Conservation (phyloP, 306 rosid genomes). For the Sechiopsis laciniata region DNA sequence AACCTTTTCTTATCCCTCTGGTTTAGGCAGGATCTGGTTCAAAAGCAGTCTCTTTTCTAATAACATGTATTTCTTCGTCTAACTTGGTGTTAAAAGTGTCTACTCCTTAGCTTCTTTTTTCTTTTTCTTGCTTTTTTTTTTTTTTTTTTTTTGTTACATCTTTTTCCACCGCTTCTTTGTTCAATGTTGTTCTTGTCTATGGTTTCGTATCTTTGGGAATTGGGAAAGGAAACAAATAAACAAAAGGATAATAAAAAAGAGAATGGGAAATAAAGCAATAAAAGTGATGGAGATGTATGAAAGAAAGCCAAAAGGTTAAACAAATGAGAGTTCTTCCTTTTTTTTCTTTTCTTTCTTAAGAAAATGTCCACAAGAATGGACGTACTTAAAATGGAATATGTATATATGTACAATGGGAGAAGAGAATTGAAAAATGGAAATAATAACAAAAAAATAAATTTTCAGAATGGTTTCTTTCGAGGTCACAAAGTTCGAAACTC, state of each 20-base stretch:
- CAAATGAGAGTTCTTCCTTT: background rate
- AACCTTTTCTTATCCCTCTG: no score
- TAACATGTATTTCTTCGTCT: conserved; percentile 21
- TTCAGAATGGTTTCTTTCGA: no score
- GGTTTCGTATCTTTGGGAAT: background rate
- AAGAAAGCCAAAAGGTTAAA: background rate
- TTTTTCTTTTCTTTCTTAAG: no score
- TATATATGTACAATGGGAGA: background rate
- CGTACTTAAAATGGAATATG: no score
- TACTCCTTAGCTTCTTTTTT: background rate
- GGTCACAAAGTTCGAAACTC: no score
- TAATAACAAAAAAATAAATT: background rate
- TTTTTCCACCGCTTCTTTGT: background rate
- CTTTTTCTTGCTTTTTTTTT: background rate
- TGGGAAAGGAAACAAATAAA: background rate
- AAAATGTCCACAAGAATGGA: no score
- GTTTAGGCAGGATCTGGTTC: conserved; percentile 32
- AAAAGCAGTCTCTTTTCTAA: conserved; percentile 25
- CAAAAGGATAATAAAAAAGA: background rate
- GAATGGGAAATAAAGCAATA: background rate
- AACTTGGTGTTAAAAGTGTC: background rate
- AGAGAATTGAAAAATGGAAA: background rate
- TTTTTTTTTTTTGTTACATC: background rate
- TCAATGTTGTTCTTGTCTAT: background rate
- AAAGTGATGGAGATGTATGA: background rate